A percentile compares a stretch with the other conserved stretches of the same genome.
Evolutionary conservation across 441 rosid genomes (phyloP).

Genomic region (Aquilaria agallochum): DNA sequence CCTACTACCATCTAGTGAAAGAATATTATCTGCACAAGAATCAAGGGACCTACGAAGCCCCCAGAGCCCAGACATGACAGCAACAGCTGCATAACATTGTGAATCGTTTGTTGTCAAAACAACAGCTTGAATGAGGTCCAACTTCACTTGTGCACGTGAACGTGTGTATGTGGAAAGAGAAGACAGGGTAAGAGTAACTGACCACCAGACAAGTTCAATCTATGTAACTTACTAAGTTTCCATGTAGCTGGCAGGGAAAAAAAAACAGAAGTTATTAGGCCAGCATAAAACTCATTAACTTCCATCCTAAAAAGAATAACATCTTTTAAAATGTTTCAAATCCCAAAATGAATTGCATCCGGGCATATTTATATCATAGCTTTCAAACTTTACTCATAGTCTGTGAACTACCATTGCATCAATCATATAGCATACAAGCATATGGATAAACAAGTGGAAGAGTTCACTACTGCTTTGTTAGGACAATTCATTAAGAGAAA

Average conservation of each 20-base stretch:
- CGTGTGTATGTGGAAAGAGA: not conserved
- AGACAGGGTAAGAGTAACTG: constrained; percentile 10
- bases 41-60: constrained; percentile 28
- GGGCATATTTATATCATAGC: too few relatives aligned
- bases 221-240: constrained; percentile 26
- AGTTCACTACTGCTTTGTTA: not conserved
- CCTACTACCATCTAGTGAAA: constrained; percentile 55
- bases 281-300: not conserved
- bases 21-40: constrained; percentile 52
- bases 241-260: constrained; percentile 35
- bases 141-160: not conserved
- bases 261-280: constrained; percentile 15
- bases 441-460: not conserved
- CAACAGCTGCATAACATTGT: constrained; percentile 38
- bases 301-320: not conserved
- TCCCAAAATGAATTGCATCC: not conserved
- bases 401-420: too few relatives aligned
- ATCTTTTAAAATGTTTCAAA: not conserved
- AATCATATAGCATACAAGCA: constrained; percentile 1
- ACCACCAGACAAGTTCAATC: constrained; percentile 34
- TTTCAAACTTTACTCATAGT: too few relatives aligned
- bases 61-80: constrained; percentile 32
- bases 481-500: too few relatives aligned
- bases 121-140: not conserved
- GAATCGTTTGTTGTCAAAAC: not conserved